phyloP scores from a whole-genome alignment of 371 early-diverging fungal species.

The Saksenaea vasiformis region DNA sequence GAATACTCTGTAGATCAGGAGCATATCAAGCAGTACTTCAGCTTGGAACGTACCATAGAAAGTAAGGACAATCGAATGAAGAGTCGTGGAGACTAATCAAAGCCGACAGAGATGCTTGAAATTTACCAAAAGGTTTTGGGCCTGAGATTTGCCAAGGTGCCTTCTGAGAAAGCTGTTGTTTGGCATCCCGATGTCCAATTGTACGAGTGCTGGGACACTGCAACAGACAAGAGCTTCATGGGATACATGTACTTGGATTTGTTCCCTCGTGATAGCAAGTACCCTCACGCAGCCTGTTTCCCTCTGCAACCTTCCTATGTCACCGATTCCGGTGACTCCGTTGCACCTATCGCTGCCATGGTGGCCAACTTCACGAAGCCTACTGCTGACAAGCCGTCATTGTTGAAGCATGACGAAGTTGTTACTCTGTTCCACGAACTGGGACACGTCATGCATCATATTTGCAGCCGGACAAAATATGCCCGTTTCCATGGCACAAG shows the following conservation, averaged over 20 bases:
- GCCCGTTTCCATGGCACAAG: constrained; percentile 76
- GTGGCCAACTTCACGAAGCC: constrained; percentile 85
- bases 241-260: constrained; percentile 84
- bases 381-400: constrained; percentile 70
- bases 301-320: constrained; percentile 66
- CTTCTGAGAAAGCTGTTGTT: constrained; percentile 52
- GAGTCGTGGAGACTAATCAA: too few species aligned
- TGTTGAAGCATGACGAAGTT: constrained; percentile 85
- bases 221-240: constrained; percentile 53
- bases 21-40: constrained; percentile 78
- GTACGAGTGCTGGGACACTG: constrained; percentile 70
- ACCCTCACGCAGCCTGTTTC: constrained; percentile 76
- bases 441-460: constrained; percentile 84
- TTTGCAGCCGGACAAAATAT: constrained; percentile 73
- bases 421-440: constrained; percentile 79
- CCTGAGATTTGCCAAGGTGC: constrained; percentile 64
- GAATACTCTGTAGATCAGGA: constrained; percentile 77
- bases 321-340: constrained; percentile 49
- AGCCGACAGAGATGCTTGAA: constrained; percentile 59
- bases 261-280: constrained; percentile 77
- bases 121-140: constrained; percentile 71
- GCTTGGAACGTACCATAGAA: constrained; percentile 54
- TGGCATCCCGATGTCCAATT: constrained; percentile 75
- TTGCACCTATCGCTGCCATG: constrained; percentile 79
- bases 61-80: constrained; percentile 26